Percentiles rank a stretch among this genome's conserved stretches.
These are phyloP conservation scores for Dictyostelium firmibasis DNA, from an alignment of 78 protist genomes.

Conservation along the genomic window DNA sequence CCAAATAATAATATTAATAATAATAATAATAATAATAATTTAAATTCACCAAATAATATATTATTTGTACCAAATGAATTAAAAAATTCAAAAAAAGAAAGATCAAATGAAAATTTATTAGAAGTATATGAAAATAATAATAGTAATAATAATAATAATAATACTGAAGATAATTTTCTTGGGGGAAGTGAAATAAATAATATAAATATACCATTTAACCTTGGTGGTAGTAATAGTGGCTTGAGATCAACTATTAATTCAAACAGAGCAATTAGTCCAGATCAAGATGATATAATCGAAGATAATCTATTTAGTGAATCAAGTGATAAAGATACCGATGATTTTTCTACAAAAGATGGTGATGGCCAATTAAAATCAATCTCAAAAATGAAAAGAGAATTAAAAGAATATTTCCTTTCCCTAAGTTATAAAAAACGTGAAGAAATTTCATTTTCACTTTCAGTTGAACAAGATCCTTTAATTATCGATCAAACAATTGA, in stretches of 20 bases:
- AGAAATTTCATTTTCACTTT: conserved; percentile 23
- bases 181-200: background rate
- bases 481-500: background rate
- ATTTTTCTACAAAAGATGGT: background rate
- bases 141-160: background rate
- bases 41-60: background rate
- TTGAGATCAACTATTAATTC: background rate
- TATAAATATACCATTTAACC: background rate
- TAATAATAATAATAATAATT: background rate
- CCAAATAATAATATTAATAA: background rate
- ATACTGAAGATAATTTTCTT: background rate
- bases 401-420: background rate
- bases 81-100: background rate
- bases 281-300: background rate
- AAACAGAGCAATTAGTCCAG: background rate
- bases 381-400: background rate
- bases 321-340: background rate
- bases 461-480: conserved; percentile 19
- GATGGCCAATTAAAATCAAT: conserved; percentile 2
- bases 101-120: conserved; percentile 3
- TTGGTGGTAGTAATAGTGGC: background rate
- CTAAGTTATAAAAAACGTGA: background rate
- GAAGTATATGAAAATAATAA: background rate
- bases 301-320: background rate
- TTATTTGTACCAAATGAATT: background rate